Evolutionary conservation across 768 basidiomycete genomes (phyloP), one percentile per base, ranked within the genome.

Genomic region (Russula vinacea): DNA sequence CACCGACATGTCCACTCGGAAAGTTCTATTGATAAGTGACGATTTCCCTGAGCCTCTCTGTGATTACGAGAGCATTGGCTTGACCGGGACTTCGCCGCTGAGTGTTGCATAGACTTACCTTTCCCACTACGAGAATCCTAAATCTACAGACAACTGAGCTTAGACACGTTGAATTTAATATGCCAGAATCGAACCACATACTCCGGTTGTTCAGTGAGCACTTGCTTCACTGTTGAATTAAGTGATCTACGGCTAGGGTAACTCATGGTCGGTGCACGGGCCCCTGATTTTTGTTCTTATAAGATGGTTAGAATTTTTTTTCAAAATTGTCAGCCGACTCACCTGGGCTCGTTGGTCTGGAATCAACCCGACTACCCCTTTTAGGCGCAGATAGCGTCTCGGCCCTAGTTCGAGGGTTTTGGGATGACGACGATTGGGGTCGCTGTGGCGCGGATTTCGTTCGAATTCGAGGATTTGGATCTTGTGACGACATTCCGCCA

Each of bases 11-110:
- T 62, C 37, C 26, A 62, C 61, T 50, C 49, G 52, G 32, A 62
- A 62, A 24, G 57, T n/a, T 26, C 40, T 16, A 13, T 37, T 57
- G 29, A 62, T 45, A 3, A 63, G 62, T 1, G 56, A 58, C 2
- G 62, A 63, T 44, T 63, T 58, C 10, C 62, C 56, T 10, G 50
- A 63, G 24, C 62, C 24, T n/a, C 19, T 58, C 62, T 63, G n/a
- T 52, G 33, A 51, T 45, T 17, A n/a, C 45, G 16, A 9, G 29
- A 42, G 32, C 14, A 26, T 45, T 10, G 3, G 45, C 26, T 60
- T 22, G 8, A 24, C 14, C n/a, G 16, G 19, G 7, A 2, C 33
- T 16, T 22, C 1, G 45, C 29, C 17, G 50, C 29, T 29, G n/a
- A n/a, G n/a, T 3, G 19, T 26, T 35, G 3, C 33, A 22, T 17